Evolutionary conservation across 768 basidiomycete genomes (phyloP), one percentile per base, ranked within the genome.

Genomic region (Paxillus involutus): DNA sequence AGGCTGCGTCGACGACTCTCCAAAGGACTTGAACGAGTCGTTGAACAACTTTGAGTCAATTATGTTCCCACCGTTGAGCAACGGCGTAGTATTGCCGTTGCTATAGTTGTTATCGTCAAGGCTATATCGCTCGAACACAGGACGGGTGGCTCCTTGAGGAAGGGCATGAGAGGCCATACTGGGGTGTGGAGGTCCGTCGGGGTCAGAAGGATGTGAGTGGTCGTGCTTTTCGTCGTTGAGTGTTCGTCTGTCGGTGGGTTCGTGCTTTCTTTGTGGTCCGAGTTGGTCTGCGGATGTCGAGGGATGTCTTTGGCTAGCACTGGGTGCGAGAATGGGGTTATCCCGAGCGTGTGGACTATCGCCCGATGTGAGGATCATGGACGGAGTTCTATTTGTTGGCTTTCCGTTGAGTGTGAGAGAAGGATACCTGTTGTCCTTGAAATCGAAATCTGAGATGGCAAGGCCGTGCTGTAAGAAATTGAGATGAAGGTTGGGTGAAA

Each of bases 371-470:
- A 61, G 60, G 21, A 67, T 59, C 68, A 76, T 69, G 39, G 66
- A 51, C 51, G 68, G 64, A 32, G 65, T 44, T 43, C 57, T 67
- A 44, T 63, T 61, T 41, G 57, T 54, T 45, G 47, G 59, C 33
- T 63, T 64, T 29, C 63, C 49, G 52, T 53, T 26, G 46, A 73
- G 55, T 7, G 69, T 52, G 17, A 74, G 62, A 45, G 73, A 52
- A 16, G 79, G 73, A 59, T 86, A 85, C 64, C 86, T 77, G 64
- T 79, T 80, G 73, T 86, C 86, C 62, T 78, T 76, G 67, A 82
- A 79, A 69, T 85, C 83, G 57, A 82, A 75, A 53, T 86, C 85
- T 52, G 80, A 73, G 67, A 85, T 77, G 39, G 74, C 64, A 54
- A 86, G 75, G 40, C 77, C 71, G 62, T 76, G 77, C 47, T 83